These are phyloP conservation scores for Mycena sanguinolenta DNA, from an alignment of 768 basidiomycete species.

Conservation along the genomic window DNA sequence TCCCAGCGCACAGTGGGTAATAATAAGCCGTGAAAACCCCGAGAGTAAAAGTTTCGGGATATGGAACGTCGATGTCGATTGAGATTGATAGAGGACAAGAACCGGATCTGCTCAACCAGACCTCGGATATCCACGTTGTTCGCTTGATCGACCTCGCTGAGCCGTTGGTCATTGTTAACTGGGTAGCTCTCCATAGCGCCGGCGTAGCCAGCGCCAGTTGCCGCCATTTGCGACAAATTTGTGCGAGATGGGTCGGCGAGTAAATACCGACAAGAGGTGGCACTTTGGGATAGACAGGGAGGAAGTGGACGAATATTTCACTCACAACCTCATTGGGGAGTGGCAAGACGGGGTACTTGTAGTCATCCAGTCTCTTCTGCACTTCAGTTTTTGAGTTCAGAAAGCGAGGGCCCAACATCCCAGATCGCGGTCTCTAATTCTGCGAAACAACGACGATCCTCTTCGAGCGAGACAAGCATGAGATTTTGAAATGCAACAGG, in stretches of 20 bases:
- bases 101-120: background rate
- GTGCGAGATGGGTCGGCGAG: background rate
- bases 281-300: background rate
- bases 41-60: background rate
- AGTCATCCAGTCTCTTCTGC: background rate
- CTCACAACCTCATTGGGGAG: background rate
- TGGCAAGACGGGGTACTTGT: slow-evolving; percentile 7
- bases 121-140: background rate
- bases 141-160: no score
- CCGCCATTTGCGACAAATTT: slow-evolving; percentile 3
- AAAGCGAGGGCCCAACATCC: background rate
- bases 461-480: background rate
- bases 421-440: background rate
- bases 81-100: background rate
- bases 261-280: background rate
- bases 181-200: slow-evolving; percentile 1
- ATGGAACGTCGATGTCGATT: background rate
- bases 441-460: background rate
- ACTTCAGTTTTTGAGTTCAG: background rate
- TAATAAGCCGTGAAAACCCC: background rate
- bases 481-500: no score
- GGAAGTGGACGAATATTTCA: background rate
- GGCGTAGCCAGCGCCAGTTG: background rate
- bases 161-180: no score
- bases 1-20: background rate